phyloP scores from a whole-genome alignment of 129 eudicot species.

The Ambrosia artemisiifolia region DNA sequence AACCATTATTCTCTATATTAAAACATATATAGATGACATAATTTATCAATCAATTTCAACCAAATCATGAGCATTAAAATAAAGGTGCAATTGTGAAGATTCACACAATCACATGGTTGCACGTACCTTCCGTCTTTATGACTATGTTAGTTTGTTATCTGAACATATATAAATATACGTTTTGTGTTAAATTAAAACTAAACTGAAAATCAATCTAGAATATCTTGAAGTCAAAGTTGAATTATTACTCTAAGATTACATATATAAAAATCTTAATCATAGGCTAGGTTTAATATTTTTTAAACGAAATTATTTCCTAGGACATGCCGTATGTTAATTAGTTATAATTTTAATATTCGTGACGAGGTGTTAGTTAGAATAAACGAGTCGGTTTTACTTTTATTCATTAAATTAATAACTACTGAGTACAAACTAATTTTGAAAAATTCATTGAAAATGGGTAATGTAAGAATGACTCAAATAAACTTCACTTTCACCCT shows the following conservation, averaged over 20 bases:
- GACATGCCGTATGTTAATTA: not conserved
- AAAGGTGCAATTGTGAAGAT: slow-evolving; percentile 5
- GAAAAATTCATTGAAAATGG: not conserved
- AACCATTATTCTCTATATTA: not conserved
- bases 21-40: not conserved
- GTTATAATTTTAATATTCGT: not conserved
- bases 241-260: not conserved
- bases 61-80: not conserved
- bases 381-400: not conserved
- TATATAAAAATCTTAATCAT: not conserved
- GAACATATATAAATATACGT: not conserved
- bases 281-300: not conserved
- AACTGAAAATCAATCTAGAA: not conserved
- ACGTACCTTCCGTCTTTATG: not conserved
- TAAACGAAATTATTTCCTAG: not conserved
- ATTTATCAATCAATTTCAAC: not conserved
- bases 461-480: not conserved
- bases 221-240: not conserved
- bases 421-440: not conserved
- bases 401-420: not conserved
- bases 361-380: not conserved
- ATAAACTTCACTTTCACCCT: not conserved
- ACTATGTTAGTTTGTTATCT: not conserved
- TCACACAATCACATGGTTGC: slow-evolving; percentile 29
- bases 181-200: not conserved